These are phyloP conservation scores for Termitomyces sp. DNA, from an alignment of 768 basidiomycete species.

Conservation along the genomic window DNA sequence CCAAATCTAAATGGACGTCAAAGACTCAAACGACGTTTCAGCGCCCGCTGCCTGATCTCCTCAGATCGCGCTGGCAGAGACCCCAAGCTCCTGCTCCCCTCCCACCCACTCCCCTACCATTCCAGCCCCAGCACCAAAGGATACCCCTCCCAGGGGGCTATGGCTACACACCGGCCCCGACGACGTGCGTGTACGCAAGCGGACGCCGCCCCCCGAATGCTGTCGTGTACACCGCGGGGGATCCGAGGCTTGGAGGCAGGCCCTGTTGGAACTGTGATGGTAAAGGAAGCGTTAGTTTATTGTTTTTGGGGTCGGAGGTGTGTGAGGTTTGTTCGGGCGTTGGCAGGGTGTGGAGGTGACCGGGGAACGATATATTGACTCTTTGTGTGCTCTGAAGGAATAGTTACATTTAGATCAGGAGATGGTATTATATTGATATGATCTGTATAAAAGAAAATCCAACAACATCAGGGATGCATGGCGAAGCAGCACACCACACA, in stretches of 20 bases:
- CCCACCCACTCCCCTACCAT: background rate
- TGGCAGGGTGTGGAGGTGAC: constrained; percentile 46
- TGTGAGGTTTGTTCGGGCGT: constrained; percentile 64
- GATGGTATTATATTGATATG: too few species aligned
- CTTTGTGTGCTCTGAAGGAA: too few species aligned
- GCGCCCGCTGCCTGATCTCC: constrained; percentile 29
- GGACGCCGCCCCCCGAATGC: constrained; percentile 30
- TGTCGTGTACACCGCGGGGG: constrained; percentile 57
- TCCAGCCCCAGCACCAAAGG: background rate
- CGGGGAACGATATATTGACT: too few species aligned
- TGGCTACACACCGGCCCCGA: too few species aligned
- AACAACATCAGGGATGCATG: too few species aligned
- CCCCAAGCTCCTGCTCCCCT: too few species aligned
- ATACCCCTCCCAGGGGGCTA: too few species aligned
- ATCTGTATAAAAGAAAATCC: too few species aligned
- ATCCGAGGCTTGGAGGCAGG: constrained; percentile 65
- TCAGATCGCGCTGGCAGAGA: background rate
- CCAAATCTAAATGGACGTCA: background rate
- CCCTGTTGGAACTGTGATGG: constrained; percentile 68
- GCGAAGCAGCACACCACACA: too few species aligned
- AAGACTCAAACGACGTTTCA: constrained; percentile 27
- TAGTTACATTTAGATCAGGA: too few species aligned
- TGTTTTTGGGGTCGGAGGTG: constrained; percentile 50
- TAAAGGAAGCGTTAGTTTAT: constrained; percentile 44
- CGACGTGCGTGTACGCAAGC: too few species aligned